phyloP scores from a whole-genome alignment of 768 basidiomycete genomes.

The Podaxis carcinomalis region DNA sequence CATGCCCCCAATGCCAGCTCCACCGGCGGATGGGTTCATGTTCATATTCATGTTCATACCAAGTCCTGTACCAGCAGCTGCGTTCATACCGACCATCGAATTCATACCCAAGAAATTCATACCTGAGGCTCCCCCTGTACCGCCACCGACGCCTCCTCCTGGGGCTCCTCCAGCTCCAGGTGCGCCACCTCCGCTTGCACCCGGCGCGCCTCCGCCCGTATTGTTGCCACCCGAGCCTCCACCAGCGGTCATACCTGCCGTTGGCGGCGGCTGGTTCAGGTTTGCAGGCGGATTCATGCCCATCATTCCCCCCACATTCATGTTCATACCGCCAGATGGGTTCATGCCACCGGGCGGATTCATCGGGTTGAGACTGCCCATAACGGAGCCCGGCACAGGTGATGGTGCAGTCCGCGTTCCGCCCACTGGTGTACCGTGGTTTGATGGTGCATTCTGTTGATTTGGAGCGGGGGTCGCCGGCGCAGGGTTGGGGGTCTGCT shows the following conservation, averaged over 20 bases:
- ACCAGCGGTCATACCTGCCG: constrained; percentile 1
- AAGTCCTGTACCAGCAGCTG: constrained; percentile 8
- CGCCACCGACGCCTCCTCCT: not conserved
- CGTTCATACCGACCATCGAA: constrained; percentile 11
- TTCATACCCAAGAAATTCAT: constrained; percentile 13
- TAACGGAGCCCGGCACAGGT: constrained; percentile 5
- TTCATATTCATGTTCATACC: constrained; percentile 7
- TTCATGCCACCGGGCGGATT: constrained; percentile 1
- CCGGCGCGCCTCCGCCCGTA: not conserved
- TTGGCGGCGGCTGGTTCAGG: not conserved
- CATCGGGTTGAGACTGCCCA: constrained; percentile 8
- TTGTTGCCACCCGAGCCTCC: not conserved
- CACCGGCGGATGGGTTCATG: constrained; percentile 7
- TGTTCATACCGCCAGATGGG: constrained; percentile 4
- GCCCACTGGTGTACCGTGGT: constrained; percentile 9
- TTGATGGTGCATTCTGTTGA: constrained; percentile 8
- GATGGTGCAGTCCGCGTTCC: constrained; percentile 4
- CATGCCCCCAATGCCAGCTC: constrained; percentile 9
- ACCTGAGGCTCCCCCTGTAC: constrained; percentile 6
- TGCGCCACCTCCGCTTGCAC: not conserved
- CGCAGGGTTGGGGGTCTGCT: constrained; percentile 5
- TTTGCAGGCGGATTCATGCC: constrained; percentile 7
- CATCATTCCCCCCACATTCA: constrained; percentile 6
- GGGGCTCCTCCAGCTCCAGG: not conserved
- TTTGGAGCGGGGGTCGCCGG: constrained; percentile 6